A percentile compares a stretch with the other conserved stretches of the same genome.
phyloP scores from a whole-genome alignment of 352 stramenopile species.

The Globisporangium paroecandrum region DNA sequence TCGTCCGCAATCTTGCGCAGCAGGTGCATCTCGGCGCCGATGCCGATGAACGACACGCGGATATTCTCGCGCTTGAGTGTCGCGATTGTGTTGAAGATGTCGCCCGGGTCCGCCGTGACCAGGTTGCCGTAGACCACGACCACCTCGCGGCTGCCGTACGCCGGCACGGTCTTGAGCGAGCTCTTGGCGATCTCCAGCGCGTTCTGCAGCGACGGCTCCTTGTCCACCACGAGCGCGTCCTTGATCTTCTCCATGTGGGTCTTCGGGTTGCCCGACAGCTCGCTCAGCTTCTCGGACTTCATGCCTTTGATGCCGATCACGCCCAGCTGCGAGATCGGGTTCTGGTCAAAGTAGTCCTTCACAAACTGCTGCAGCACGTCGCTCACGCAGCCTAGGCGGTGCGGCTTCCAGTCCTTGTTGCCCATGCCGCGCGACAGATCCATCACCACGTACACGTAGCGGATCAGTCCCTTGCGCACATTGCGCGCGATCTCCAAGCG shows the following conservation, averaged over 20 bases:
- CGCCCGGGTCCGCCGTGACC: constrained; percentile 94
- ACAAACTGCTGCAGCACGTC: constrained; percentile 83
- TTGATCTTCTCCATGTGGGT: constrained; percentile 82
- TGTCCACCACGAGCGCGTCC: constrained; percentile 58
- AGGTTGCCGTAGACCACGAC: constrained; percentile 95
- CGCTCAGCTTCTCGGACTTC: constrained; percentile 88
- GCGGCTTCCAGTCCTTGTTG: constrained; percentile 86
- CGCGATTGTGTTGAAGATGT: constrained; percentile 94
- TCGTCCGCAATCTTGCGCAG: constrained; percentile 84
- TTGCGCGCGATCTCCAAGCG: constrained; percentile 80
- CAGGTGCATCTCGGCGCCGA: constrained; percentile 93
- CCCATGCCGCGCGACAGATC: constrained; percentile 85
- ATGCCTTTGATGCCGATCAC: constrained; percentile 89
- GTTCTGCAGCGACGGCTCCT: constrained; percentile 90
- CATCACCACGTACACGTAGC: constrained; percentile 83
- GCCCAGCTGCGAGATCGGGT: constrained; percentile 91
- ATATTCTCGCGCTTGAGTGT: constrained; percentile 89
- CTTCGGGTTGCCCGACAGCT: constrained; percentile 88
- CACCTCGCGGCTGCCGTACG: constrained; percentile 87
- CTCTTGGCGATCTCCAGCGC: constrained; percentile 86
- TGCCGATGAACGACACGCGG: constrained; percentile 91
- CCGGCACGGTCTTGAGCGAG: constrained; percentile 89
- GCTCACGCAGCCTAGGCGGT: constrained; percentile 64
- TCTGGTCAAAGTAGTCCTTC: constrained; percentile 93
- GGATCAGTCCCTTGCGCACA: constrained; percentile 82